Evolutionary conservation across 371 early-diverging fungal species (phyloP).

Genomic region (Umbelopsis sp.): DNA sequence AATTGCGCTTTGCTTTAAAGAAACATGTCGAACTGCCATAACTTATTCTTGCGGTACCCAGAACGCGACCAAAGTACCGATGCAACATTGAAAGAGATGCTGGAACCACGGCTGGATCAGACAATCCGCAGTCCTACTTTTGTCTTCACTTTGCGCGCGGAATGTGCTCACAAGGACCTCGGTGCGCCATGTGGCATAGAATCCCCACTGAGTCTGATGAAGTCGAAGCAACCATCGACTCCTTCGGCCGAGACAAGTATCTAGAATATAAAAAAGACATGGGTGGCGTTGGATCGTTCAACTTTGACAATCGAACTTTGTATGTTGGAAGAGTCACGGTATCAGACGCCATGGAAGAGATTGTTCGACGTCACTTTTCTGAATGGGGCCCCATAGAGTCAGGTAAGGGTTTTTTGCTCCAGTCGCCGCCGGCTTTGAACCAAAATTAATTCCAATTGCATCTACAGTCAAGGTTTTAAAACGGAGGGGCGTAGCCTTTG

Average conservation of each 20-base stretch:
- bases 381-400: conserved; percentile 81
- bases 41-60: conserved; percentile 11
- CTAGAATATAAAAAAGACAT: conserved; percentile 83
- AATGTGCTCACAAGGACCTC: conserved; percentile 75
- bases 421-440: neutral
- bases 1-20: no score
- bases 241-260: conserved; percentile 83
- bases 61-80: conserved; percentile 65
- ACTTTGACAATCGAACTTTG: conserved; percentile 72
- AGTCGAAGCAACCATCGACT: conserved; percentile 72
- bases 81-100: conserved; percentile 71
- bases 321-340: conserved; percentile 77
- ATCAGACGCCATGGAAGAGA: conserved; percentile 60
- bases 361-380: conserved; percentile 72
- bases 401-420: conserved; percentile 40
- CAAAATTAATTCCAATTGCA: neutral
- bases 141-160: conserved; percentile 88
- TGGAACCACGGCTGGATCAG: conserved; percentile 74
- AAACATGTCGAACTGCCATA: no score
- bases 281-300: conserved; percentile 89
- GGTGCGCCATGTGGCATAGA: conserved; percentile 79
- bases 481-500: conserved; percentile 80
- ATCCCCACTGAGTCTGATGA: conserved; percentile 69
- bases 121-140: conserved; percentile 67
- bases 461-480: conserved; percentile 57